Evolutionary conservation across 306 rosid genomes (phyloP), one percentile per base, ranked within the genome.

Genomic region (Vicia faba): DNA sequence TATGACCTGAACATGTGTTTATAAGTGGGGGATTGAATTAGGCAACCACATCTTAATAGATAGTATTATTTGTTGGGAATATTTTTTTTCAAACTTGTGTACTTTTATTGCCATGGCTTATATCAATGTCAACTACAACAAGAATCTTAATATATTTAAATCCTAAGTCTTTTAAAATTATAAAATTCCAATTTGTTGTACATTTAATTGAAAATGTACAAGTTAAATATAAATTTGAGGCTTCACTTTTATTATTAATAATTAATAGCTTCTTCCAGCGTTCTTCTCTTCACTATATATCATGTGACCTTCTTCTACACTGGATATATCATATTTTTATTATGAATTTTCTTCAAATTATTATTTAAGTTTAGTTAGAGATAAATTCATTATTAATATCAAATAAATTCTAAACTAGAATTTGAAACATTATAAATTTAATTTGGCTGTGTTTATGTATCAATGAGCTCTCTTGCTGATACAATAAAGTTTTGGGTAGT

Each of bases 81-180:
- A 6, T 7, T 31, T 31, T 58, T 33, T 31, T 33, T 33, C 5
- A 29, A 57, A 29, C 18, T 4, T 8, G n/a, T 58, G 26, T 58
- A 33, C 33, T 58, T 58, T 33, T 33, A 58, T 58, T 31, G 26
- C 8, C 6, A 58, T 4, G 14, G 44, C 44, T 8, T 58, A 6
- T 9, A 14, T 33, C 13, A 9, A 15, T 58, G 40, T 33, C 2
- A 58, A 14, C 8, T 35, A 14, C 1, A 13, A 29, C 64, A 31
- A 31, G 41, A 58, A 58, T 58, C 25, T 58, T 58, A 33, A 23
- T 58, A 10, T 58, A 31, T 33, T 58, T 14, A 58, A 58, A 33
- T 58, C 64, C n/a, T 3, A 31, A 15, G 64, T 58, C 26, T 58
- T 58, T 8, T 59, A 16, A 48, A 48, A 8, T 16, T 48, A 48